Evolutionary conservation across 1,284 basidiomycete genomes (phyloP).

Genomic region (Irpex rosettiformis): DNA sequence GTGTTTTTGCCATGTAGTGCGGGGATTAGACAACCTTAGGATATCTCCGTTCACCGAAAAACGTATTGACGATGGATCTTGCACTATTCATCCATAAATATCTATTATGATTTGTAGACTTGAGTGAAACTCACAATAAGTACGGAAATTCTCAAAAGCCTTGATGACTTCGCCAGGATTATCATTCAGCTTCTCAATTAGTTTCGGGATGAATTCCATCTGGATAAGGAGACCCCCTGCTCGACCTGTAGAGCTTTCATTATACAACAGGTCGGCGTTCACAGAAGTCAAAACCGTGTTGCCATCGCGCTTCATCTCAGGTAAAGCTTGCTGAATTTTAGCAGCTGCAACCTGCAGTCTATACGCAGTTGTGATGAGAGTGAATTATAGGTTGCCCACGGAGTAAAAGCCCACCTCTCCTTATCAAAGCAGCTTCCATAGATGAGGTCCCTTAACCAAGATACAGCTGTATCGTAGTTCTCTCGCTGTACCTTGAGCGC

Average conservation of each 20-base stretch:
- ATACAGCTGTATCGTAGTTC: conserved; percentile 80
- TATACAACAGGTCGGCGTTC: conserved; percentile 66
- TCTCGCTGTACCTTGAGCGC: conserved; percentile 82
- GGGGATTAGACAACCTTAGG: conserved; percentile 66
- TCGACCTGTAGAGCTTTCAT: conserved; percentile 71
- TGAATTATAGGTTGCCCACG: not conserved
- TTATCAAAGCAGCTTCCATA: conserved; percentile 80
- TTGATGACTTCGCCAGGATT: conserved; percentile 69
- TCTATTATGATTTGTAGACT: not conserved
- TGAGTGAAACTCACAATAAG: conserved; percentile 49
- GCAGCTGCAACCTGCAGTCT: conserved; percentile 86
- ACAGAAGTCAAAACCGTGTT: conserved; percentile 77
- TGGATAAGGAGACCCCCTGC: conserved; percentile 73
- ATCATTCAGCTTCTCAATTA: conserved; percentile 74
- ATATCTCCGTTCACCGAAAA: conserved; percentile 90
- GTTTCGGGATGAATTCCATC: conserved; percentile 76
- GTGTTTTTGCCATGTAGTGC: conserved; percentile 68
- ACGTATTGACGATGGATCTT: conserved; percentile 76
- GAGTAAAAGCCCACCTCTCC: conserved; percentile 57
- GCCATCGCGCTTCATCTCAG: conserved; percentile 91
- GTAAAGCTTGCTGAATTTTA: conserved; percentile 91
- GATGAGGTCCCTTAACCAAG: conserved; percentile 90
- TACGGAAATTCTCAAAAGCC: conserved; percentile 73
- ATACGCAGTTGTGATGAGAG: not conserved
- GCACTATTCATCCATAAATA: conserved; percentile 48